Evolutionary conservation across 2,329 filamentous ascomycete genomes (phyloP), one percentile per base, ranked within the genome.

Genomic region (Nakataea oryzae): DNA sequence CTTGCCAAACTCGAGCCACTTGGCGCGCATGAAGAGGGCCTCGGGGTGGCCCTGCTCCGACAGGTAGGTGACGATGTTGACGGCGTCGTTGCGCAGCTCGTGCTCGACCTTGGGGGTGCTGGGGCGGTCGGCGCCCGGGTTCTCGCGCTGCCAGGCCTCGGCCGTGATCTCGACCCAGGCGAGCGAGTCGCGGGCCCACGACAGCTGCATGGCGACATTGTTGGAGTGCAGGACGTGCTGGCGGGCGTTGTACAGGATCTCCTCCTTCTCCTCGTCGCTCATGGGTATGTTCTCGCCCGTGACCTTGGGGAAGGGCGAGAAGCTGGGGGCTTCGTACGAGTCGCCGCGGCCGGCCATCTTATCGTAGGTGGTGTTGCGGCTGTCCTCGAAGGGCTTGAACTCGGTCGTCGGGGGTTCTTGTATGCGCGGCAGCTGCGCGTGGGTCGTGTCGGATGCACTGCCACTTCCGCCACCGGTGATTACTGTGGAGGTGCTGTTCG

Each of bases 1-100:
- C 72, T 96, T 96, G 68, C 95, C 95, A 80, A 97, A 99, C 73
- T 99, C 95, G 60, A 96, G 81, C 95, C 95, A 99, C 82, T 96
- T 97, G 64, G 92, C 91, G 69, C 87, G 87, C 79, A 97, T 91
- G 73, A 97, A 99, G 67, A 96, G 86, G 28, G 95, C 95, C 71
- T 95, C 92, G 28, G 95, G 95, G 69, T 99, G 95, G 65, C 88
- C 86, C 73, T 99, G 95, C 61, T 93, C 89, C 28, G 93, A 90
- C 47, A 99, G 80, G 72, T 97, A 97, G 62, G 83, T 84, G 68
- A 97, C 89, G 65, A 99, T 95, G 71, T 93, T 97, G 76, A 96
- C 83, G 34, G 95, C 92, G 73, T 99, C 95, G 59, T 88, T 78
- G 65, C 89, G 87, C 66, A 99, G 79, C 70, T 96, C 91, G 71